Evolutionary conservation across 2,329 filamentous ascomycete genomes (phyloP), one percentile per base, ranked within the genome.

Genomic region (Macrophomina tecta): DNA sequence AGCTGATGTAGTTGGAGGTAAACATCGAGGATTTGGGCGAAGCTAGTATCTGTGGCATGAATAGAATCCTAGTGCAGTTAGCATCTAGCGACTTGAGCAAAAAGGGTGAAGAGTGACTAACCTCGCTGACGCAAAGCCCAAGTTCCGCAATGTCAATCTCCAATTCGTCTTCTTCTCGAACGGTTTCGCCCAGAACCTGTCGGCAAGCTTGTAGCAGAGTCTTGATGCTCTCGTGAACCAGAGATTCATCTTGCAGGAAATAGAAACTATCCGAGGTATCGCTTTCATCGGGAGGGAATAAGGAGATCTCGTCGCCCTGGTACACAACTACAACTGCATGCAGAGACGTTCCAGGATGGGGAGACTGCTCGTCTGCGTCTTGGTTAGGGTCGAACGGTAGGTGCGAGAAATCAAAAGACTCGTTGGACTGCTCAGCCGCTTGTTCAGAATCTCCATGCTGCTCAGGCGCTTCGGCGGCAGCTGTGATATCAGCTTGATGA

Each of bases 1-100:
- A 90, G 88, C 38, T 81, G 81, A 69, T 85, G 83, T 53, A 91
- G 78, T 16, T 82, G 80, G 67, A 88, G 76, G 72, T 89, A 89
- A 53, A 90, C 74, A 63, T 86, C 82, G 67, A 90, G 76, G 52
- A 91, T 79, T 66, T 89, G 82, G 53, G 83, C 58, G 65, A 72
- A 65, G 56, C 60, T 71, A 30, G 84, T 84, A 69, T 85, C 77
- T 71, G 82, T 78, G 70, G 82, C 75, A 72, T 83, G 77, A 46
- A 76, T 74, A 51, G 83, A 86, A 72, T 84, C 82, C 85, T 88
- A 69, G 67, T 58, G 32, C n/a, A 18, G 65, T 72, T 69, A 76
- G 82, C 69, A 76, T 69, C 32, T 46, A 58, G 67, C 40, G 42
- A 12, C 34, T 3, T 7, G n/a, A 2, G 8, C 7, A 7, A 18